phyloP scores from a whole-genome alignment of 1,284 basidiomycete species.

The Ustilago sp. region DNA sequence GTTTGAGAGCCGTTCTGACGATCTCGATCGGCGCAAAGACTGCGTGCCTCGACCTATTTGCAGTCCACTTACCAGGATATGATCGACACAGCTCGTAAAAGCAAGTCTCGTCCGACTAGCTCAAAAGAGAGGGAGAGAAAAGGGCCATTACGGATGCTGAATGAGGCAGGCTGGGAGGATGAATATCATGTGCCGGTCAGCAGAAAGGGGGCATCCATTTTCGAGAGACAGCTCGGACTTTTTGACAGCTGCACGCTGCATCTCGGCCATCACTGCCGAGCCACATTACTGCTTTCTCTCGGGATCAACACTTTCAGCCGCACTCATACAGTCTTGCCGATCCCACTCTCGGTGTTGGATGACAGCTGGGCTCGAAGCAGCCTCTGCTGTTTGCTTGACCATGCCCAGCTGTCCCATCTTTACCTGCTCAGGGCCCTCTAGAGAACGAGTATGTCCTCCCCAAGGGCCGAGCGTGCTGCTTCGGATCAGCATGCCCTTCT shows the following conservation, averaged over 20 bases:
- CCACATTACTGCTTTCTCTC: conserved; percentile 11
- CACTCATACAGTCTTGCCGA: background rate
- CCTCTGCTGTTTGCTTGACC: background rate
- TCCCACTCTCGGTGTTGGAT: conserved; percentile 12
- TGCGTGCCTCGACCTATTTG: background rate
- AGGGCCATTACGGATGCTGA: background rate
- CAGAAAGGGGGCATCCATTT: background rate
- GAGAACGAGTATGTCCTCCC: conserved; percentile 9
- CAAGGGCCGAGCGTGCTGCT: conserved; percentile 10
- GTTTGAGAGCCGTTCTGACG: background rate
- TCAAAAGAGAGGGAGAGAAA: background rate
- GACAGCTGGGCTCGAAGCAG: background rate
- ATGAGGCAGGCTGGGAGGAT: background rate
- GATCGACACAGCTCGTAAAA: background rate
- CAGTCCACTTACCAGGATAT: no score
- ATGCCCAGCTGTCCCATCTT: background rate
- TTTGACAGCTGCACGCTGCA: conserved; percentile 49
- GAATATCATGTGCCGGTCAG: background rate
- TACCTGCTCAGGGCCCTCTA: conserved; percentile 9
- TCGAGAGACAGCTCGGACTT: conserved; percentile 19
- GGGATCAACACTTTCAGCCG: background rate
- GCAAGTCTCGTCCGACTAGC: background rate
- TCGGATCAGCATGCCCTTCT: conserved; percentile 33
- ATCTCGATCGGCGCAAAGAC: background rate
- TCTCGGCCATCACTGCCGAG: conserved; percentile 50